Evolutionary conservation across 345 rosid genomes (phyloP).

Genomic region (Euphorbia peplus): DNA sequence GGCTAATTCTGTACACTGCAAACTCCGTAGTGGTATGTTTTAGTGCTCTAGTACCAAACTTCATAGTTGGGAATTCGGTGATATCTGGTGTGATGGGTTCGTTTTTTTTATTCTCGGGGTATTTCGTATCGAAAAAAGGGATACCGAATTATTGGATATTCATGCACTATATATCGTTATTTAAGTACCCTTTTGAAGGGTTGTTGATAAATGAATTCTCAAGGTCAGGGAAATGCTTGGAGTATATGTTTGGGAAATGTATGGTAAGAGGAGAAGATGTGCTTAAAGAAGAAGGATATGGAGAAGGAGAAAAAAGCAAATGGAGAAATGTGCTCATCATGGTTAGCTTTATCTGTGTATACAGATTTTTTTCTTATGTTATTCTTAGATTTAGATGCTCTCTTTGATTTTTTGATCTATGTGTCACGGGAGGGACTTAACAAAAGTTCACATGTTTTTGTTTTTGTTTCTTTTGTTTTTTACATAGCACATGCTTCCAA

Average conservation of each 20-base stretch:
- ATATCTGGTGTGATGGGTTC: slow-evolving; percentile 97
- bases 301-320: slow-evolving; percentile 43
- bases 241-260: slow-evolving; percentile 63
- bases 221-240: slow-evolving; percentile 63
- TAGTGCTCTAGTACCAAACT: slow-evolving; percentile 86
- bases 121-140: slow-evolving; percentile 75
- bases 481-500: no score
- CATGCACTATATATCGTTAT: slow-evolving; percentile 86
- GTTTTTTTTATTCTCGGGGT: slow-evolving; percentile 90
- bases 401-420: no score
- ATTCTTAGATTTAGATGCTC: slow-evolving; percentile 78
- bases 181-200: slow-evolving; percentile 97
- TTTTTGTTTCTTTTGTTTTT: no score
- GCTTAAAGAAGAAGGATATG: slow-evolving; percentile 71
- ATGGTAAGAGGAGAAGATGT: slow-evolving; percentile 61
- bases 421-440: no score
- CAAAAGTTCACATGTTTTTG: no score
- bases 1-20: slow-evolving; percentile 93
- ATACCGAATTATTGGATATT: slow-evolving; percentile 90
- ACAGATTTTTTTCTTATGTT: slow-evolving; percentile 77
- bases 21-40: slow-evolving; percentile 93
- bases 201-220: slow-evolving; percentile 92
- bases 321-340: slow-evolving; percentile 80
- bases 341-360: slow-evolving; percentile 64
- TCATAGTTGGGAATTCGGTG: slow-evolving; percentile 87